Conservation (phyloP, 306 rosid genomes). For the Adenanthera pavonina region DNA sequence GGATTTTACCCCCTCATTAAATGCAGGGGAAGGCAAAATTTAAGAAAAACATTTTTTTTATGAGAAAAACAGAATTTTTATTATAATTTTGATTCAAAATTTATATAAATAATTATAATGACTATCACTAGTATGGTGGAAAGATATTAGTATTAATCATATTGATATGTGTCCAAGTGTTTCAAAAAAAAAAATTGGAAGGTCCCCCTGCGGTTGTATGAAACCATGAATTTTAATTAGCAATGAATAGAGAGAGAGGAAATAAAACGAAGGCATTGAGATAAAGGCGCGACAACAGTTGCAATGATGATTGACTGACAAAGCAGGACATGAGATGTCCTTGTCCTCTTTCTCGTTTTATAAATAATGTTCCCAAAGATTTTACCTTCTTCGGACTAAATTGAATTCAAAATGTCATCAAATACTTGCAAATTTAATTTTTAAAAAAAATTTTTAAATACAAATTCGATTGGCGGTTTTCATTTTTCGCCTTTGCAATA, state of each 20-base stretch:
- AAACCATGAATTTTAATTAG: too few relatives aligned
- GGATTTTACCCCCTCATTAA: too few relatives aligned
- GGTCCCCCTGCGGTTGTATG: too few relatives aligned
- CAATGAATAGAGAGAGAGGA: background rate
- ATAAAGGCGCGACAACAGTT: background rate
- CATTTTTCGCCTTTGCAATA: background rate
- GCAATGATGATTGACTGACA: conserved; percentile 6
- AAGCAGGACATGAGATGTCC: background rate
- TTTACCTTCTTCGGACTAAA: background rate
- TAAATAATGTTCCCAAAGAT: background rate
- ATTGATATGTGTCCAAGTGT: too few relatives aligned
- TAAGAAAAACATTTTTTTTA: too few relatives aligned
- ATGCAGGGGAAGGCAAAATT: too few relatives aligned
- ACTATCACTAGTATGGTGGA: too few relatives aligned
- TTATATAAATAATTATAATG: too few relatives aligned
- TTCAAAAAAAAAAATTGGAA: too few relatives aligned
- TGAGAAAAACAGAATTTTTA: too few relatives aligned
- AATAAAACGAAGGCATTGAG: background rate
- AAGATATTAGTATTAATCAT: too few relatives aligned
- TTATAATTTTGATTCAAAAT: too few relatives aligned
- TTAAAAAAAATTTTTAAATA: background rate
- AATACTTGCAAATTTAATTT: background rate
- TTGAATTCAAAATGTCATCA: background rate
- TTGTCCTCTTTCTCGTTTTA: background rate
- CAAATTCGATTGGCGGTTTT: conserved; percentile 5